Evolutionary conservation across 805 yeast genomes (phyloP), one percentile per base, ranked within the genome.

Genomic region (Pichia deserticola): DNA sequence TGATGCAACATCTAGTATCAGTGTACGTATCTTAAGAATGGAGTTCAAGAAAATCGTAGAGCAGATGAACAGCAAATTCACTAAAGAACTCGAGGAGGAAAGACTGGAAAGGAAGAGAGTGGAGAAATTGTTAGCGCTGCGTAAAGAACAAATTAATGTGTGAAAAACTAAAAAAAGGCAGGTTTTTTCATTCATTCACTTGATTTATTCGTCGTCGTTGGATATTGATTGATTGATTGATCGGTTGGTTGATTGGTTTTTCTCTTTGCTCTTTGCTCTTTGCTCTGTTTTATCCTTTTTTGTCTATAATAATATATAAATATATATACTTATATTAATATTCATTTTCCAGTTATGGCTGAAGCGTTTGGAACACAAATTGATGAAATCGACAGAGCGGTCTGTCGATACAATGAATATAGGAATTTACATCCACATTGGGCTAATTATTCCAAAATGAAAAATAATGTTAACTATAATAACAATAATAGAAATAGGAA

Each of bases 41-140:
- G 89, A 85, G 63, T 85, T 84, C 67, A 84, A 78, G 63, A 82
- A 79, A 57, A 67, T 84, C 45, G 80, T 84, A 5, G 67, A 73
- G 27, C 81, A 79, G 38, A 77, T 84, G 50, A 86, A 82, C 53
- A 77, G 74, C 42, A 79, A 73, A 50, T 79, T 82, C 57, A 87
- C 82, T 55, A 59, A 68, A 10, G 86, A 83, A 54, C 62, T 85
- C 42, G 70, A 62, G 71, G 44, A 48, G 33, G 32, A 30, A 30
- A 30, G 32, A 30, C 36, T 34, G n/a, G 36, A 9, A 6, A 11
- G 36, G 7, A 13, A 11, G 13, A 34, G 36, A 30, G 32, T 30
- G 32, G 20, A 20, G 20, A 20, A 20, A 20, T 20, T 20, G 20
- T 20, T 20, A 20, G 20, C 20, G 20, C 20, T 20, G 20, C 20